These are phyloP conservation scores for Pseudogymnoascus destructans DNA, from an alignment of 2,329 filamentous ascomycete genomes.

Conservation along the genomic window DNA sequence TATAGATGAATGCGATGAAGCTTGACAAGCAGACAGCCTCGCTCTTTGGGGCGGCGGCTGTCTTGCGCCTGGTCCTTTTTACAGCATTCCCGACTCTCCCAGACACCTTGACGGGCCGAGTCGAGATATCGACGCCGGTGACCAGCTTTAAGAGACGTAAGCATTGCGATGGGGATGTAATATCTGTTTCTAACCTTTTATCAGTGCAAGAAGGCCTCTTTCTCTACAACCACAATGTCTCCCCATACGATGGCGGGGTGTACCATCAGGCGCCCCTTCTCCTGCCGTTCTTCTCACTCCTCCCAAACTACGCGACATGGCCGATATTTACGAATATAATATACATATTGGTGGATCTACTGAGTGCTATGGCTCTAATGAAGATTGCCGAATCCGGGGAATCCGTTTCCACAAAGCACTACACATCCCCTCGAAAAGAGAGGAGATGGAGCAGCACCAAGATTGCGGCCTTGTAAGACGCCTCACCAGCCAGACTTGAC, in stretches of 20 bases:
- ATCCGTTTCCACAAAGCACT: constrained; percentile 35
- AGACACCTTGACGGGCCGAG: constrained; percentile 73
- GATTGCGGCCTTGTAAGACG: constrained; percentile 62
- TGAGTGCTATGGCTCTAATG: constrained; percentile 68
- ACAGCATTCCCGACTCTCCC: constrained; percentile 71
- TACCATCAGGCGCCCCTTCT: constrained; percentile 71
- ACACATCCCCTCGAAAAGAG: constrained; percentile 4
- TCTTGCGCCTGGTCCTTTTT: constrained; percentile 68
- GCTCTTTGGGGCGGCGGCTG: constrained; percentile 64
- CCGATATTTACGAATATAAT: constrained; percentile 68
- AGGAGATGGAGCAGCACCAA: constrained; percentile 22
- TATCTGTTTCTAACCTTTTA: constrained; percentile 12
- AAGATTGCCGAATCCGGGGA: constrained; percentile 73
- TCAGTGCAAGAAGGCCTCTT: constrained; percentile 92
- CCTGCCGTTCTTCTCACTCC: constrained; percentile 73
- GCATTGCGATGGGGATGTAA: constrained; percentile 24
- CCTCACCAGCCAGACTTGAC: background rate
- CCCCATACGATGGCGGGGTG: constrained; percentile 89
- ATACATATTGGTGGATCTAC: constrained; percentile 67
- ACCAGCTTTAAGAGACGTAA: constrained; percentile 95
- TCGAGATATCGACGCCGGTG: constrained; percentile 92
- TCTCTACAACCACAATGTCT: constrained; percentile 90
- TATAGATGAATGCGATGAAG: constrained; percentile 29
- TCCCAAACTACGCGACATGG: constrained; percentile 51
- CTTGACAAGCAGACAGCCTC: constrained; percentile 46